Evolutionary conservation across 176 grass and related monocot species (phyloP), one percentile per base, ranked within the genome.

Genomic region (Avena insularis): DNA sequence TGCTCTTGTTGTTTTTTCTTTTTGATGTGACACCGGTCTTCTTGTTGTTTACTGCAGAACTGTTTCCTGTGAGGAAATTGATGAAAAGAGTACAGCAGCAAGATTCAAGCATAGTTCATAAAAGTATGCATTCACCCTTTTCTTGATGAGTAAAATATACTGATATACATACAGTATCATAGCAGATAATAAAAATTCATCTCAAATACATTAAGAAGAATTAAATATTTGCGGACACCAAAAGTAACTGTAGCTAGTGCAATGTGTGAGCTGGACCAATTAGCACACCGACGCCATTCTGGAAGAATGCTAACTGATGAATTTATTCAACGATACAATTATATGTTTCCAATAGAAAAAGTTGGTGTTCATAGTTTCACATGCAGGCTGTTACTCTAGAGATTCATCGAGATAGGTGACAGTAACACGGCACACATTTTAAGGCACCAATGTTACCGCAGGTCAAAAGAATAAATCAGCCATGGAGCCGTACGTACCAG

Each of bases 401-500:
- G 62, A 65, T 33, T 12, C 12, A 6, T 15, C 10, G 4, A 65
- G 62, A 65, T 25, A 65, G 12, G 27, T 65, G 62, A 65, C 12
- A 31, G 27, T 65, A 27, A 65, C 12, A 31, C 12, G 12, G 4
- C 27, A 65, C 23, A 65, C 12, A 31, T 65, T 65, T 31, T 65
- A 33, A 65, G 12, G 71, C 13, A 65, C 25, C 27, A 27, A 8
- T 75, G 3, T 16, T 1, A 51, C 46, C 14, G n/a, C 21, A 29
- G 12, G 21, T 51, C 47, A 77, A 35, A 56, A 77, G 25, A 56
- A n/a, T 9, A 19, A 12, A 19, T 15, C 16, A 31, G 0, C 2
- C 16, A 78, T 6, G 16, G 65, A 86, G 57, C 38, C 13, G 9
- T 21, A 16, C 15, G 6, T 87, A 95, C 91, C 91, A 69, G 87